These are phyloP conservation scores for Citeromyces matritensis DNA, from an alignment of 805 yeast species.

Conservation along the genomic window DNA sequence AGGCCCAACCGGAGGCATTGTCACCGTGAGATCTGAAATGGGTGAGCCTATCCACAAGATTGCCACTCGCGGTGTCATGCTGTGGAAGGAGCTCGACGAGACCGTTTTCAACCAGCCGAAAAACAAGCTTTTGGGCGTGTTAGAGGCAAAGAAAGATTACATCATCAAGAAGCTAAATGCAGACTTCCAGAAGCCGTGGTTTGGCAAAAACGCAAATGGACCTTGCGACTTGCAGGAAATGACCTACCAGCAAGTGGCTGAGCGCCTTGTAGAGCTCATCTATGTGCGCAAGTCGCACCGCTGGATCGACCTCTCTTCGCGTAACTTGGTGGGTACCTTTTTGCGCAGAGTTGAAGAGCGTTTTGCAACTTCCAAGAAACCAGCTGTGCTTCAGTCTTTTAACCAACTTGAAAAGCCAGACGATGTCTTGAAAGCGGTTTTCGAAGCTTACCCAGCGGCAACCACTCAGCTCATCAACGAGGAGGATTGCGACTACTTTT, in stretches of 20 bases:
- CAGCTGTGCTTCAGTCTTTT: constrained; percentile 64
- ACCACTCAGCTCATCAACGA: constrained; percentile 76
- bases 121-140: constrained; percentile 68
- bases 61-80: constrained; percentile 93
- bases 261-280: constrained; percentile 78
- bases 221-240: constrained; percentile 87
- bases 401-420: constrained; percentile 56
- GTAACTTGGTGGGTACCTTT: constrained; percentile 77
- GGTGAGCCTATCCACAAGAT: constrained; percentile 99
- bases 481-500: constrained; percentile 90
- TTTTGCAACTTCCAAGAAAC: constrained; percentile 40
- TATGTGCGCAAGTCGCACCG: constrained; percentile 62
- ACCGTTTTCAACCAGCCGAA: constrained; percentile 87
- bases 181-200: constrained; percentile 98
- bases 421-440: constrained; percentile 40
- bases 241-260: constrained; percentile 87
- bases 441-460: constrained; percentile 59
- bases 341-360: constrained; percentile 96
- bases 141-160: constrained; percentile 72
- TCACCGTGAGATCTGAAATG: constrained; percentile 97
- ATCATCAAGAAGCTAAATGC: constrained; percentile 77
- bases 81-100: constrained; percentile 96
- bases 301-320: constrained; percentile 81
- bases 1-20: constrained; percentile 92
- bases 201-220: constrained; percentile 62